Percentiles rank a stretch among this genome's conserved stretches.
phyloP scores from a whole-genome alignment of 495 filamentous ascomycete species.

The Xylaria palmicola region DNA sequence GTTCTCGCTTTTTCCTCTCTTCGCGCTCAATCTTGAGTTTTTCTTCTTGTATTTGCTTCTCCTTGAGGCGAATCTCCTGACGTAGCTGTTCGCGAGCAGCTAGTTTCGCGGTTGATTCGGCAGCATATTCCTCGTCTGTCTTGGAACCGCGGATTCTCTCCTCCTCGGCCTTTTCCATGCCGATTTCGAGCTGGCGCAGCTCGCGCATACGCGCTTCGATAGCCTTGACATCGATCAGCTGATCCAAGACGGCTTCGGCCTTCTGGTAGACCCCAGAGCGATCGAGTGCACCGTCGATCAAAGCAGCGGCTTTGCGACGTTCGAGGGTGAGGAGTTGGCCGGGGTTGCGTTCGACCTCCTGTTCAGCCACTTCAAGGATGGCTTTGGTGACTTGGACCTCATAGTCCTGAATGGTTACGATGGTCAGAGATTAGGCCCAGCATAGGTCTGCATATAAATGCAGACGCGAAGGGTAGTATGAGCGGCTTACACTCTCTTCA shows the following conservation, averaged over 20 bases:
- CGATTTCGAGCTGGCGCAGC: constrained; percentile 70
- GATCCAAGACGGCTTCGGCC: constrained; percentile 65
- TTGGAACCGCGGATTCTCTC: constrained; percentile 71
- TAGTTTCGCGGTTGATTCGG: constrained; percentile 64
- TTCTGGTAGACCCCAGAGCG: constrained; percentile 77
- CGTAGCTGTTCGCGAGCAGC: constrained; percentile 63
- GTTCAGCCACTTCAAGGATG: constrained; percentile 70
- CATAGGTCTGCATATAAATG: neutral
- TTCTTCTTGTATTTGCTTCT: constrained; percentile 64
- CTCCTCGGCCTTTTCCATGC: constrained; percentile 65
- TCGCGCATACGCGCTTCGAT: constrained; percentile 69
- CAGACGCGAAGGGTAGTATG: constrained; percentile 1
- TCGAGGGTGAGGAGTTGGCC: constrained; percentile 70
- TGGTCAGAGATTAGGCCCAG: constrained; percentile 5
- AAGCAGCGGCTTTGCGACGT: constrained; percentile 72
- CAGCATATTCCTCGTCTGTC: constrained; percentile 78
- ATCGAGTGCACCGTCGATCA: constrained; percentile 85
- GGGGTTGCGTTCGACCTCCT: constrained; percentile 79
- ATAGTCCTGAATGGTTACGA: constrained; percentile 50
- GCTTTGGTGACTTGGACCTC: constrained; percentile 64
- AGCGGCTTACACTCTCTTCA: constrained; percentile 63
- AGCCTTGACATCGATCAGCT: constrained; percentile 63
- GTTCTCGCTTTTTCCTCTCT: constrained; percentile 59
- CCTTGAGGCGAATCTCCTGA: constrained; percentile 62
- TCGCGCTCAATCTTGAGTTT: constrained; percentile 62